Evolutionary conservation across 2,329 filamentous ascomycete genomes (phyloP).

Genomic region (Amauroascus verrucosus): DNA sequence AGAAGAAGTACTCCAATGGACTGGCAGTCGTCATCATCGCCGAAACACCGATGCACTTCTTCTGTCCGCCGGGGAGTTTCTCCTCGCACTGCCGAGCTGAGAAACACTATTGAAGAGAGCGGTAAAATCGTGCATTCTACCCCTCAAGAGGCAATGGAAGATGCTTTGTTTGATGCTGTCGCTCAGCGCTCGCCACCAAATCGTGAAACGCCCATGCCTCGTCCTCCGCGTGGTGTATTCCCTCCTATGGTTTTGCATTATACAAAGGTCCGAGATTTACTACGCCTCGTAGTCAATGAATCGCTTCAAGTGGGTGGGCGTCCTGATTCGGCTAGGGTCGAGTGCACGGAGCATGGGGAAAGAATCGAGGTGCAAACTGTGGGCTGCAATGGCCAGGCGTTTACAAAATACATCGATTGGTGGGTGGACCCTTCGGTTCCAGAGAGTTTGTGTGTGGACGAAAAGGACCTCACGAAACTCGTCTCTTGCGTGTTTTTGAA

Average conservation of each 20-base stretch:
- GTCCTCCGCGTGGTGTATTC: slow-evolving; percentile 20
- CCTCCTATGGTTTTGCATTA: slow-evolving; percentile 31
- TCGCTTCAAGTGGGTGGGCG: slow-evolving; percentile 40
- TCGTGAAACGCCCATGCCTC: slow-evolving; percentile 23
- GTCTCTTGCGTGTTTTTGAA: slow-evolving; percentile 56
- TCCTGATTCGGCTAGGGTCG: slow-evolving; percentile 38
- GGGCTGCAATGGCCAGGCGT: slow-evolving; percentile 37
- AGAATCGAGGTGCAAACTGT: slow-evolving; percentile 37
- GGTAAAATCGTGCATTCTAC: slow-evolving; percentile 32
- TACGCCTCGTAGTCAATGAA: slow-evolving; percentile 40
- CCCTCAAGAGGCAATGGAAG: slow-evolving; percentile 29
- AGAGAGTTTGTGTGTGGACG: slow-evolving; percentile 44
- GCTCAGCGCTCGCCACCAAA: slow-evolving; percentile 27
- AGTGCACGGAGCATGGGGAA: slow-evolving; percentile 37
- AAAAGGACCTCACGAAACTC: slow-evolving; percentile 53
- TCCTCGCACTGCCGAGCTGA: slow-evolving; percentile 32
- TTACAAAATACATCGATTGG: slow-evolving; percentile 39
- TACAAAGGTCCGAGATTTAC: slow-evolving; percentile 37
- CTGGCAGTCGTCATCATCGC: slow-evolving; percentile 25
- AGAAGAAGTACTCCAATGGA: slow-evolving; percentile 34
- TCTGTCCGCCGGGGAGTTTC: slow-evolving; percentile 29
- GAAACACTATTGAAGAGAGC: slow-evolving; percentile 35
- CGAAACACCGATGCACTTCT: slow-evolving; percentile 29
- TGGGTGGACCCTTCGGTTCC: slow-evolving; percentile 39
- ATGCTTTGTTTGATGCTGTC: slow-evolving; percentile 29